Percentiles rank a stretch among this genome's conserved stretches.
Evolutionary conservation across 2,329 filamentous ascomycete species (phyloP).

Genomic region (Pseudopithomyces chartarum): DNA sequence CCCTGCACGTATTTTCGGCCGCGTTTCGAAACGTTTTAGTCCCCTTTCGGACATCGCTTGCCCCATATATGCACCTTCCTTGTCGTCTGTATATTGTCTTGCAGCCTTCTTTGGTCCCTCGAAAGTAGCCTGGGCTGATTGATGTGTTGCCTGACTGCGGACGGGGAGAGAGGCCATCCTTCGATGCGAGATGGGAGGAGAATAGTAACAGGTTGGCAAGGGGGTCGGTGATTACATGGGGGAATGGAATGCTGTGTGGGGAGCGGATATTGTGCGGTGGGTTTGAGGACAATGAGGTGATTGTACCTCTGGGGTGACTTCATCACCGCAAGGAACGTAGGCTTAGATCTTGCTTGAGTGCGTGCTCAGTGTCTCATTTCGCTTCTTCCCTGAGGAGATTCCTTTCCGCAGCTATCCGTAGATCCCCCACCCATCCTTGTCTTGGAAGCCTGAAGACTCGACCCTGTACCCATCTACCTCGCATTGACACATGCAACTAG

Average conservation of each 20-base stretch:
- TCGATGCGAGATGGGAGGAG: not conserved
- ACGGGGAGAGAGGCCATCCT: not conserved
- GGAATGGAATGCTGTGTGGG: no score
- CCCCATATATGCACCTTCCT: conserved; percentile 11
- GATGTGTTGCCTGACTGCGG: not conserved
- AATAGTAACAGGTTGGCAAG: conserved; percentile 7
- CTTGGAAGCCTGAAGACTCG: not conserved
- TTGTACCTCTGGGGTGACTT: no score
- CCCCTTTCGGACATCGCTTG: conserved; percentile 26
- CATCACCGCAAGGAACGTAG: not conserved
- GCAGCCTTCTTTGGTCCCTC: not conserved
- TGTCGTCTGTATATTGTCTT: conserved; percentile 23
- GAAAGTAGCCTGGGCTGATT: conserved; percentile 3
- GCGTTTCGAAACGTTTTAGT: conserved; percentile 34
- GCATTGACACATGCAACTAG: no score
- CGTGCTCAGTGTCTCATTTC: not conserved
- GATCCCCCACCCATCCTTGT: not conserved
- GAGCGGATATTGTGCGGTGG: no score
- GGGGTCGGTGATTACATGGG: no score
- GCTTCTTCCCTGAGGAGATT: not conserved
- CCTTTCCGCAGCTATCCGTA: not conserved
- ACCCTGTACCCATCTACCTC: no score
- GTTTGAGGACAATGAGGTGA: no score
- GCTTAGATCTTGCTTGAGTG: not conserved
- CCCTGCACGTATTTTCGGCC: conserved; percentile 11